Evolutionary conservation across 257 asterid genomes (phyloP).

Genomic region (Eustoma russellianum): DNA sequence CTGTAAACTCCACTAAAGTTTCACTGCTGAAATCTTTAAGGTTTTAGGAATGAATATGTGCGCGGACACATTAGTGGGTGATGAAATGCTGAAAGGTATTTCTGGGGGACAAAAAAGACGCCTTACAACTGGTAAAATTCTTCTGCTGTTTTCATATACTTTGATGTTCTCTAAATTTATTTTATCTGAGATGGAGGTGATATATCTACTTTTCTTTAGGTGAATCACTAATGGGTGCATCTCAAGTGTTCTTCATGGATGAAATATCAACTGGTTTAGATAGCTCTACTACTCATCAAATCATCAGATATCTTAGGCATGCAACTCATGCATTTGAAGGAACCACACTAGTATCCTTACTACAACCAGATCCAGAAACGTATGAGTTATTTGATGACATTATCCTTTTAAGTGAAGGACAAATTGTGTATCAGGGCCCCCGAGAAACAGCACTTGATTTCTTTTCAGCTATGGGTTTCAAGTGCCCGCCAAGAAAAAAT

Average conservation of each 20-base stretch:
- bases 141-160: constrained; percentile 43
- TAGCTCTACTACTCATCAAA: constrained; percentile 81
- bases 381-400: constrained; percentile 84
- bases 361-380: constrained; percentile 96
- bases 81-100: constrained; percentile 91
- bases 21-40: constrained; percentile 44
- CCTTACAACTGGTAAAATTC: constrained; percentile 59
- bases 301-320: constrained; percentile 65
- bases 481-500: constrained; percentile 79
- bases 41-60: constrained; percentile 86
- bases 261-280: constrained; percentile 94
- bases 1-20: constrained; percentile 10
- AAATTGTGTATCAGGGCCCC: constrained; percentile 85
- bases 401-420: constrained; percentile 78
- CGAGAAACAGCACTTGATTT: constrained; percentile 55
- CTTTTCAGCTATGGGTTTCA: constrained; percentile 73
- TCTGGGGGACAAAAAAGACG: constrained; percentile 97
- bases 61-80: constrained; percentile 85
- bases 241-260: constrained; percentile 81
- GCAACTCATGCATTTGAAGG: constrained; percentile 67
- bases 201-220: constrained; percentile 34
- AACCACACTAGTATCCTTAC: constrained; percentile 64
- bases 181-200: constrained; percentile 11
- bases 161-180: constrained; percentile 21
- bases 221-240: constrained; percentile 69